These are phyloP conservation scores for Murraya koenigii DNA, from an alignment of 345 rosid species.

Conservation along the genomic window DNA sequence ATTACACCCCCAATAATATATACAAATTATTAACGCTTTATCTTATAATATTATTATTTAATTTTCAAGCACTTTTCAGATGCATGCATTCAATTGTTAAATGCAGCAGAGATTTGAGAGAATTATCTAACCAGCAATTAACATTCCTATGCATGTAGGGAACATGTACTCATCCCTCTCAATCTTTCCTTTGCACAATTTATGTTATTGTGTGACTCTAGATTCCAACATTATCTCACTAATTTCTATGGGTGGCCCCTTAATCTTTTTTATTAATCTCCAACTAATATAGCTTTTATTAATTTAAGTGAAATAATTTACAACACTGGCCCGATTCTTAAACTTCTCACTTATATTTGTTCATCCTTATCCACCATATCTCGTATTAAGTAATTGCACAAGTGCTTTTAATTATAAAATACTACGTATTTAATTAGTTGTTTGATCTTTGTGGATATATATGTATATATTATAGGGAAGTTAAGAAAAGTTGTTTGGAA, in stretches of 20 bases:
- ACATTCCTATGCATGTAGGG: constrained; percentile 17
- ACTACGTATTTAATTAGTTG: not conserved
- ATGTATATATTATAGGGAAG: too few species aligned
- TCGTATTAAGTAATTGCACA: not conserved
- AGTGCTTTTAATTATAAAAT: not conserved
- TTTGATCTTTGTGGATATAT: not conserved
- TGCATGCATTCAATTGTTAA: not conserved
- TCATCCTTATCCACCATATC: constrained; percentile 28
- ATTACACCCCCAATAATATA: not conserved
- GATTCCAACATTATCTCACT: constrained; percentile 35
- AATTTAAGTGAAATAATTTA: constrained; percentile 3
- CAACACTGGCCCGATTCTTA: constrained; percentile 4
- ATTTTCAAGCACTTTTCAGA: not conserved
- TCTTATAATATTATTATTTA: not conserved
- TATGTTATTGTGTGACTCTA: constrained; percentile 16
- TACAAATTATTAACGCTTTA: not conserved
- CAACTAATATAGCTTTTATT: constrained; percentile 8
- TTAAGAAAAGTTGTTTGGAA: not conserved
- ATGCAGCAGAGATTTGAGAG: not conserved
- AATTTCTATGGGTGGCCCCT: not conserved
- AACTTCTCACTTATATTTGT: constrained; percentile 10
- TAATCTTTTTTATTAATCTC: not conserved
- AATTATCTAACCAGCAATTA: not conserved
- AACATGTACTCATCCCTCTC: constrained; percentile 19
- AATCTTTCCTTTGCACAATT: not conserved